Evolutionary conservation across 306 rosid species (phyloP).

Genomic region (Bauhinia variegata): DNA sequence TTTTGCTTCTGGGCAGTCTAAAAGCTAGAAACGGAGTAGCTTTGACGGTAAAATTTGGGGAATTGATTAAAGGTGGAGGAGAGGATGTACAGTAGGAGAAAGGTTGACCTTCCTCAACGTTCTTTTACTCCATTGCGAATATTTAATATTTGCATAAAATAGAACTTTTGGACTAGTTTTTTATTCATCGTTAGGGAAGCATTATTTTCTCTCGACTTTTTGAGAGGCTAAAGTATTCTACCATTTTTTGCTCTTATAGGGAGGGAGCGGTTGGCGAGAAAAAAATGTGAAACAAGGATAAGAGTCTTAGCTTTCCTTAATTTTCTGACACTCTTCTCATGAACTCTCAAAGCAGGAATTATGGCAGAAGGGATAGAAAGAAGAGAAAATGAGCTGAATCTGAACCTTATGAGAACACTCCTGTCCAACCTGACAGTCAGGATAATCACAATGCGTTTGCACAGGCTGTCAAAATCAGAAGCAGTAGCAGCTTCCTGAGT

Average conservation of each 20-base stretch:
- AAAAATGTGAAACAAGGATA: neutral
- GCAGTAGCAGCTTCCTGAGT: neutral
- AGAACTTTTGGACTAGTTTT: neutral
- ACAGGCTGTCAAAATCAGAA: neutral
- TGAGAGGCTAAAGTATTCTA: neutral
- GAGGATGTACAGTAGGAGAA: neutral
- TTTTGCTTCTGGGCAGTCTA: neutral
- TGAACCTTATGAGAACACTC: neutral
- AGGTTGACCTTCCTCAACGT: neutral
- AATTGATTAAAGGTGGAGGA: neutral
- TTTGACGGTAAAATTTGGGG: neutral
- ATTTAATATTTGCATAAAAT: neutral
- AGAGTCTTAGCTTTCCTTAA: neutral
- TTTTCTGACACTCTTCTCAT: neutral
- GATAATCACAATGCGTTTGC: neutral
- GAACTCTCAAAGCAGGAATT: neutral
- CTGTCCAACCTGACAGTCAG: neutral
- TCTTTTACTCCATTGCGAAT: neutral
- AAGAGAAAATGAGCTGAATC: neutral
- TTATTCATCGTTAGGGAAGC: neutral
- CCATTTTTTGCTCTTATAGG: neutral
- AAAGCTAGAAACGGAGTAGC: neutral
- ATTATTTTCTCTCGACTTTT: neutral
- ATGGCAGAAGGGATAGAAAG: constrained; percentile 15
- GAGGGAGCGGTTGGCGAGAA: neutral